Base-by-base conservation (phyloP, 805 yeast genomes). In the Teunomyces cretensis region DNA sequence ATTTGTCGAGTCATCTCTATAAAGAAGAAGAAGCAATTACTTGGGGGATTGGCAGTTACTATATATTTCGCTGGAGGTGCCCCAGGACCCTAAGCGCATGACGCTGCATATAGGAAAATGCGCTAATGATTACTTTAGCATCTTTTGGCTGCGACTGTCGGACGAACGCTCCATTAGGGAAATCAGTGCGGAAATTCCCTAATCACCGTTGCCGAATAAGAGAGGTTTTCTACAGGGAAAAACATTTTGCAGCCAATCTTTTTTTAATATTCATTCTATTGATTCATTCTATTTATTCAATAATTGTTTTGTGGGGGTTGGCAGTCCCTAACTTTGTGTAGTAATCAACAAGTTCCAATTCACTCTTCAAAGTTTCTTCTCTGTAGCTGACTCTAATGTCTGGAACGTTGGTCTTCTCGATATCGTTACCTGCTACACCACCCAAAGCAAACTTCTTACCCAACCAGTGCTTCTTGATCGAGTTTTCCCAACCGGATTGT, bases 321-420 rank as follows among this genome's bases (percentile, higher is more conserved):
- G n/a, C 35, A 27, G 43, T 47, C 13, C 47, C 49, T 47, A 61
- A 41, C 14, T 46, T 49, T 11, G 83, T 74, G 58, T 85, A 87
- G 47, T 76, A 78, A 2, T 78, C 73, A 14, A 86, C 80, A 48
- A 90, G 72, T 50, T 84, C 89, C 47, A 80, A 78, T 60, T 87
- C 91, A 26, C 87, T 80, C 30, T 72, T 63, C 45, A 85, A 71
- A 0, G 97, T 91, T 55, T 91, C 97, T 46, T 79, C 78, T 62
- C 99, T 80, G 64, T 87, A 94, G 14, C 83, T 81, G 28, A 85
- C 80, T 60, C 99, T 81, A 41, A 91, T 84, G 53, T 85, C 84
- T 1, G 99, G 99, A 41, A 94, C 97, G 61, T 94, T 94, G 2
- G 97, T 88, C 72, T 90, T 94, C 57, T 88, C 96, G 40, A 94